A percentile compares a stretch with the other conserved stretches of the same genome.
phyloP scores from a whole-genome alignment of 768 basidiomycete genomes.

The Pleurotus giganteus region DNA sequence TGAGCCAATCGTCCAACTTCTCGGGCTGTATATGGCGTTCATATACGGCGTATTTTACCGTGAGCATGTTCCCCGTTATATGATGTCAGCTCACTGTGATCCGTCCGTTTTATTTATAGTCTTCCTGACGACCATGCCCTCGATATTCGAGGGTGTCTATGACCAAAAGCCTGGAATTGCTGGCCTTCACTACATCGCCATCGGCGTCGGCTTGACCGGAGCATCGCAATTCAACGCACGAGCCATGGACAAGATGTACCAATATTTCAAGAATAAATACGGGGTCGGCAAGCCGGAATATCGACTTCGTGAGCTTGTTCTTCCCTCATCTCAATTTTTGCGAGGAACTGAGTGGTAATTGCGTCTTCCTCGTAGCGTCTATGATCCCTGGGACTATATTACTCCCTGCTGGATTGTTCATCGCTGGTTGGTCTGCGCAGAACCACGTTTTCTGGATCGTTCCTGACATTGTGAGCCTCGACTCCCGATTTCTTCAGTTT shows the following conservation, averaged over 20 bases:
- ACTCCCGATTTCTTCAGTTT: not conserved
- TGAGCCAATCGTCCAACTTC: constrained; percentile 68
- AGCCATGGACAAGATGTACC: constrained; percentile 54
- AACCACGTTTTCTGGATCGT: constrained; percentile 64
- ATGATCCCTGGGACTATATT: constrained; percentile 58
- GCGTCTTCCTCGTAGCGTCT: constrained; percentile 35
- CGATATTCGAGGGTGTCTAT: constrained; percentile 56
- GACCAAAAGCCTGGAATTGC: constrained; percentile 53
- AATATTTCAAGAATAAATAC: constrained; percentile 47
- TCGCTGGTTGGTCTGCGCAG: constrained; percentile 71
- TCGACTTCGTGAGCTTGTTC: constrained; percentile 39
- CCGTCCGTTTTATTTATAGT: constrained; percentile 33
- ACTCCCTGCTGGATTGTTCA: constrained; percentile 65
- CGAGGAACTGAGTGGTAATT: not conserved
- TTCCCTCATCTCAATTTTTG: not conserved
- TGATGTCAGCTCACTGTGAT: not conserved
- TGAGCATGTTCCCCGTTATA: constrained; percentile 23
- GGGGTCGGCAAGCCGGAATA: constrained; percentile 46
- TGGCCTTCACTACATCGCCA: constrained; percentile 69
- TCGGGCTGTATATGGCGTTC: constrained; percentile 69
- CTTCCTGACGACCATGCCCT: constrained; percentile 63
- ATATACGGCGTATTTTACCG: constrained; percentile 62
- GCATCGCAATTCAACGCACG: constrained; percentile 58
- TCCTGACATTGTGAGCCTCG: constrained; percentile 54
- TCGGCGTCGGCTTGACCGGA: constrained; percentile 60